Evolutionary conservation across 352 stramenopile species (phyloP).

Genomic region (Peronosclerospora sorghi): DNA sequence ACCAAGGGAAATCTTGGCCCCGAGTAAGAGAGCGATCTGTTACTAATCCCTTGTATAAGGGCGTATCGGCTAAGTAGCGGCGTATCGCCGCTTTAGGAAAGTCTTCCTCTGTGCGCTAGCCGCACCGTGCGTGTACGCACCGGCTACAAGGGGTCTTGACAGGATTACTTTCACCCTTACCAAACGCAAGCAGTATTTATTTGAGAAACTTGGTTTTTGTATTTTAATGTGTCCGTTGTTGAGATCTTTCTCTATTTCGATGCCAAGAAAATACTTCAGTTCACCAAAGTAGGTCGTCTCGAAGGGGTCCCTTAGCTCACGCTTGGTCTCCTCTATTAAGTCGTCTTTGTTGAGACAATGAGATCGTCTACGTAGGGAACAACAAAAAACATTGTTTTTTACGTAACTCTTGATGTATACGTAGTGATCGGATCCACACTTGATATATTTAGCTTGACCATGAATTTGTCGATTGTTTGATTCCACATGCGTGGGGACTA

Average conservation of each 20-base stretch:
- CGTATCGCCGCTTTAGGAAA: no score
- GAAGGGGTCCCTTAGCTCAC: not conserved
- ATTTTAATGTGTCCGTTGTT: not conserved
- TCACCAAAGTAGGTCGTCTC: not conserved
- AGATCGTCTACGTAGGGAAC: slow-evolving; percentile 8
- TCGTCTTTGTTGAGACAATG: slow-evolving; percentile 2
- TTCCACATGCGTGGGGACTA: no score
- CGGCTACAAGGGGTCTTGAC: no score
- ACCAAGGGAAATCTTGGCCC: no score
- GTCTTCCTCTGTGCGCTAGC: no score
- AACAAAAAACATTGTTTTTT: slow-evolving; percentile 9
- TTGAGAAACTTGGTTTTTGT: not conserved
- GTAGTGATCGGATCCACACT: not conserved
- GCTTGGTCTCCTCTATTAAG: not conserved
- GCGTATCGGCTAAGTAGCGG: no score
- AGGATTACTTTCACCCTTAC: not conserved
- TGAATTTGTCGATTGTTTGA: not conserved
- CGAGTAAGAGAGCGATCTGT: no score
- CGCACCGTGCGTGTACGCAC: no score
- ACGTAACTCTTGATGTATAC: slow-evolving; percentile 2
- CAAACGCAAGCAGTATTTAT: not conserved
- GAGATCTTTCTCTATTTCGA: not conserved
- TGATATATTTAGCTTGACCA: not conserved
- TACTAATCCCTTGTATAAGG: no score
- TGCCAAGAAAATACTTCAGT: not conserved